Evolutionary conservation across 2,329 filamentous ascomycete genomes (phyloP).

Genomic region (Nectriaceae sp.): DNA sequence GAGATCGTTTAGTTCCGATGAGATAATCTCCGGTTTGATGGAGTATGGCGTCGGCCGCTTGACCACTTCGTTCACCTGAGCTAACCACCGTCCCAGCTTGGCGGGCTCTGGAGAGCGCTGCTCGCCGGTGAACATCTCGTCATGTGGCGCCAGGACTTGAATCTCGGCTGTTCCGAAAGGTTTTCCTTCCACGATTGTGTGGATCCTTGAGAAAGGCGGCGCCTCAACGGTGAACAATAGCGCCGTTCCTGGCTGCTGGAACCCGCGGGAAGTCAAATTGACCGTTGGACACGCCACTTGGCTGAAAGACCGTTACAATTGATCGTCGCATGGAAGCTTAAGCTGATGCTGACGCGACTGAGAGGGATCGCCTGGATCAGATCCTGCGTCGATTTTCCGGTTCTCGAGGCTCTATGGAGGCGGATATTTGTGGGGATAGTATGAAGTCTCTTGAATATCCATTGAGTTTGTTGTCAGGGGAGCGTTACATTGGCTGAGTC

Average conservation of each 20-base stretch:
- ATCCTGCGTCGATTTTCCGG: not conserved
- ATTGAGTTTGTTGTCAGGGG: not conserved
- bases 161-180: not conserved
- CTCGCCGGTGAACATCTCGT: not conserved
- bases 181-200: not conserved
- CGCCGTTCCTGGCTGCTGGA: not conserved
- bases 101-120: not conserved
- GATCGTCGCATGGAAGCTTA: not conserved
- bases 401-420: not conserved
- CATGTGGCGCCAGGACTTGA: not conserved
- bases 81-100: no score
- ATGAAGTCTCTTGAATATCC: no score
- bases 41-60: not conserved
- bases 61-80: not conserved
- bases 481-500: not conserved
- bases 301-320: not conserved
- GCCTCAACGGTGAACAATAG: not conserved
- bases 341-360: not conserved
- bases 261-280: not conserved
- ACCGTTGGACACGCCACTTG: not conserved
- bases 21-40: no score
- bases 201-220: not conserved
- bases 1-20: not conserved
- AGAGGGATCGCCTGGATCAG: not conserved
- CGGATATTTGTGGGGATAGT: not conserved